Base-by-base conservation (phyloP, 2,329 filamentous ascomycete species). In the Ilyonectria sp. region DNA sequence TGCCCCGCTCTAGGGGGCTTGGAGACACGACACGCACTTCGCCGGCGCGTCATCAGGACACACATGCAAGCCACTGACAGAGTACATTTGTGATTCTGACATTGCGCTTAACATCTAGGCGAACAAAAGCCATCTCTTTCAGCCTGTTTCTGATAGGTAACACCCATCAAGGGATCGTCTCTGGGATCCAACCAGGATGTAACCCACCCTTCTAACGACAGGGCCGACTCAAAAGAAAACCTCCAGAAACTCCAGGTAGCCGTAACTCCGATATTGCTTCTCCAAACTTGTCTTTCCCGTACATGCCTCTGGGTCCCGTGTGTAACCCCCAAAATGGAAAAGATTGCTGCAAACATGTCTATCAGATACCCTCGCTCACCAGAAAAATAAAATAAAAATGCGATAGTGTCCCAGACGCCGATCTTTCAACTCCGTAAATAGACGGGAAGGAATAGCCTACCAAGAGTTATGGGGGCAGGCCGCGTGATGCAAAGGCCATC, bases 211-310 rank as follows among this genome's bases (percentile, higher is more conserved):
- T 46, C 19, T n/a, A 40, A 35, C 17, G 37, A 40, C 49, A n/a
- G 9, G 21, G 40, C 44, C 10, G 17, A 40, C 21, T 44, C 50
- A 40, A 54, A 55, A 29, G 29, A 43, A 65, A 67, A 63, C 35
- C 23, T 63, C 70, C 43, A 56, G 54, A 65, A 58, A 69, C 70
- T 61, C 65, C 43, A 72, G 68, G 65, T 67, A 68, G 69, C 63
- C 65, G 64, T 56, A 69, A 74, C 71, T 66, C 71, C 71, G 56
- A 33, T 71, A 64, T 74, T 71, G 70, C 57, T 72, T 71, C 53
- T 58, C 60, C 61, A 54, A 43, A 33, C 35, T 63, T 58, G 19
- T 47, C 21, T 26, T 57, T 40, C 63, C 47, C 47, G 40, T 53
- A 55, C n/a, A 29, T 58, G 23, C 49, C 33, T 54, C 54, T 43